Evolutionary conservation across 2,329 filamentous ascomycete genomes (phyloP).

Genomic region (Penicillium psychrosexuale): DNA sequence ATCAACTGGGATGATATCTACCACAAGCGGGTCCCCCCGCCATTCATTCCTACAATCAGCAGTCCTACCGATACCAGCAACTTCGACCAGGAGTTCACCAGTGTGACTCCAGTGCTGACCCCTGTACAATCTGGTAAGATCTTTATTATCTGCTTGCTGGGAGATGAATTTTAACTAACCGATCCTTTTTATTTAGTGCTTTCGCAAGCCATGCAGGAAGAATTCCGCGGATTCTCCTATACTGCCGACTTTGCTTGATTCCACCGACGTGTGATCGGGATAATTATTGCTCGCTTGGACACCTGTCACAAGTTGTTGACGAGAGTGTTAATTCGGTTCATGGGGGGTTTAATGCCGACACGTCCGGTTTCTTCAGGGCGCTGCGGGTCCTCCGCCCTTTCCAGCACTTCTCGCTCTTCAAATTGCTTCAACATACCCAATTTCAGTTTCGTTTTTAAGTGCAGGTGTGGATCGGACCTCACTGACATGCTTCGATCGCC

Average conservation of each 20-base stretch:
- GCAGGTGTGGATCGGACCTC: constrained; percentile 18
- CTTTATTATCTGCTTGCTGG: not conserved
- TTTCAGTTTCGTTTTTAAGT: constrained; percentile 21
- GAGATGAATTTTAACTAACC: constrained; percentile 13
- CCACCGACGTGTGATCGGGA: constrained; percentile 7
- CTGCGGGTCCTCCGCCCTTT: constrained; percentile 17
- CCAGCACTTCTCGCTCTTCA: constrained; percentile 19
- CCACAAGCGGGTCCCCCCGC: constrained; percentile 84
- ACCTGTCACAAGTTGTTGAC: constrained; percentile 6
- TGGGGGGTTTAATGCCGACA: constrained; percentile 9
- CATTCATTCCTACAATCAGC: constrained; percentile 86
- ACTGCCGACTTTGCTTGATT: constrained; percentile 79
- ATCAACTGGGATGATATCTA: constrained; percentile 99
- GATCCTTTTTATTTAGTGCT: constrained; percentile 60
- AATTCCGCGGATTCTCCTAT: constrained; percentile 98
- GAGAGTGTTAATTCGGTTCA: constrained; percentile 7
- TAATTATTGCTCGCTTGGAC: constrained; percentile 13
- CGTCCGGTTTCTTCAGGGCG: constrained; percentile 9
- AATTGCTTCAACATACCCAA: constrained; percentile 26
- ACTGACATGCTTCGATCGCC: constrained; percentile 17
- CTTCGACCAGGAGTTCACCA: constrained; percentile 98
- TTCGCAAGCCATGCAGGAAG: constrained; percentile 98
- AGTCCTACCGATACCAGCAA: constrained; percentile 98
- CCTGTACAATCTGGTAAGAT: constrained; percentile 90
- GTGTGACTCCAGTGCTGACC: constrained; percentile 93